Percentiles rank a stretch among this genome's conserved stretches.
phyloP scores from a whole-genome alignment of 345 rosid species.

The Eucalyptus albens region DNA sequence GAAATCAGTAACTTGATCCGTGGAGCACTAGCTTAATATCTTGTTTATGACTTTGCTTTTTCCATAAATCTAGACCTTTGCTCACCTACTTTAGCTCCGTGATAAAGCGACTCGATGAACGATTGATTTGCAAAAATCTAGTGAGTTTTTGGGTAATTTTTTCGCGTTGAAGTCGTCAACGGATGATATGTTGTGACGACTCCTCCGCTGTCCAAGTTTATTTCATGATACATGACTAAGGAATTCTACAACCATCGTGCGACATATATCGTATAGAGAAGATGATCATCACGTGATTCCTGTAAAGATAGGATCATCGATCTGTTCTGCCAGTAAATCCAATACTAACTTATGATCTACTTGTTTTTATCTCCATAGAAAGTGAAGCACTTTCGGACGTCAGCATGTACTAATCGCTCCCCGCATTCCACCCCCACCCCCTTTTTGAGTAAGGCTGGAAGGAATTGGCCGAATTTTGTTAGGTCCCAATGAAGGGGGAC shows the following conservation, averaged over 20 bases:
- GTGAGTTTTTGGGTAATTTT: background rate
- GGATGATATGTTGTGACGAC: background rate
- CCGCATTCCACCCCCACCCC: no score
- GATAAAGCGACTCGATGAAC: background rate
- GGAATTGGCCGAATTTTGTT: no score
- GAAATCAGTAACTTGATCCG: background rate
- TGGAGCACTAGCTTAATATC: background rate
- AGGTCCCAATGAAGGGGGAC: no score
- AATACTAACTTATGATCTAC: no score
- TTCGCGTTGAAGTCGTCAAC: background rate
- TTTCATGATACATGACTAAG: background rate
- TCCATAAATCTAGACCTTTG: background rate
- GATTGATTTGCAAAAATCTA: background rate
- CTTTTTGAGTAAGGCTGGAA: no score
- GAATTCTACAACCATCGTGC: background rate
- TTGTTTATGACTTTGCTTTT: background rate
- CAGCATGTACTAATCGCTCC: no score
- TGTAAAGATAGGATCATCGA: no score
- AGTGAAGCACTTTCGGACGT: no score
- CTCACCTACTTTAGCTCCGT: background rate
- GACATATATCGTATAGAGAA: no score
- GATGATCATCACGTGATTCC: no score
- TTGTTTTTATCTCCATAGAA: no score
- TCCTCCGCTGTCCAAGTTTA: background rate
- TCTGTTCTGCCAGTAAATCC: no score